Evolutionary conservation across 2,329 filamentous ascomycete genomes (phyloP).

Genomic region (Xylariaceae sp.): DNA sequence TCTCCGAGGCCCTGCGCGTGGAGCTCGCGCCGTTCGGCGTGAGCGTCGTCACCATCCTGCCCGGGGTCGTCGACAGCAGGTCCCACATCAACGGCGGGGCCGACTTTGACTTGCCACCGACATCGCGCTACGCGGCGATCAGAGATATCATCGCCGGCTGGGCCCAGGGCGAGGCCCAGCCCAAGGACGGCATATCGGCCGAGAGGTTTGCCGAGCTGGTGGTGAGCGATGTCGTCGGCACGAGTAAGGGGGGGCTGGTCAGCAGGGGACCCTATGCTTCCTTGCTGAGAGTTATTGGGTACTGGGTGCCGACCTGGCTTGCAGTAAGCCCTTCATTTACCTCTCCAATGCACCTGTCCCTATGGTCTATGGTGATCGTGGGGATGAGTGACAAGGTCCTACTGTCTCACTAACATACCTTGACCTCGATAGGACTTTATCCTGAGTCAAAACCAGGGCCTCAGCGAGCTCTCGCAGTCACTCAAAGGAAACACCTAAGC

Average conservation of each 20-base stretch:
- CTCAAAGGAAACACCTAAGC: too few species aligned
- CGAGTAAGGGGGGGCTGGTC: conserved; percentile 1
- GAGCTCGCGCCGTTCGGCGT: conserved; percentile 3
- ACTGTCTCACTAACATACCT: too few species aligned
- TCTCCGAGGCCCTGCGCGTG: conserved; percentile 2
- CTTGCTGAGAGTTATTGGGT: conserved; percentile 1
- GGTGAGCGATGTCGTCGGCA: conserved; percentile 1
- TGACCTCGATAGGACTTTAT: too few species aligned
- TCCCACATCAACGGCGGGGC: neutral
- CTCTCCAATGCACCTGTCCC: too few species aligned
- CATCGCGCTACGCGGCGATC: conserved; percentile 1
- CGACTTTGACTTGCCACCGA: conserved; percentile 1
- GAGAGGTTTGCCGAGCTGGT: conserved; percentile 2
- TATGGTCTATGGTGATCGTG: too few species aligned
- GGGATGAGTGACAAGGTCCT: too few species aligned
- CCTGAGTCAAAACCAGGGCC: too few species aligned
- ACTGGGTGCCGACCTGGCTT: too few species aligned
- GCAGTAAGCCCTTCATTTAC: too few species aligned
- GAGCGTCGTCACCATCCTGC: conserved; percentile 3
- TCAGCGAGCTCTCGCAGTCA: too few species aligned
- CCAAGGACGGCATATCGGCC: conserved; percentile 1
- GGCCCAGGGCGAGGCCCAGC: conserved; percentile 2
- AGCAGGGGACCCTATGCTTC: conserved; percentile 2
- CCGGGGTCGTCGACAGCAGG: conserved; percentile 1
- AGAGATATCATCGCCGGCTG: conserved; percentile 1